Conservation (phyloP, 306 rosid species). For the Sechiopsis laciniata region DNA sequence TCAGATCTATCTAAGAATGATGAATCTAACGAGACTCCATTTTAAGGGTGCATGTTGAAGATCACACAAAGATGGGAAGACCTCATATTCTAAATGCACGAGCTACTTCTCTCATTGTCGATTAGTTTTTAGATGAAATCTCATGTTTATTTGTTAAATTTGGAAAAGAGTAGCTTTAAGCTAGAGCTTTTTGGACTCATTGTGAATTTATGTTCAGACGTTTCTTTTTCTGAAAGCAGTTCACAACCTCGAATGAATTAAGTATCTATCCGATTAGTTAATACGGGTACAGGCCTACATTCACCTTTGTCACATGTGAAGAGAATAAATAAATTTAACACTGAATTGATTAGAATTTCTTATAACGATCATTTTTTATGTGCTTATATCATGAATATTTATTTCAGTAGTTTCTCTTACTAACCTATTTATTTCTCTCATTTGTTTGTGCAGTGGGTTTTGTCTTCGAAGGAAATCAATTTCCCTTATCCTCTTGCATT, state of each 20-base stretch:
- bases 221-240: not conserved
- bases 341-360: not conserved
- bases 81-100: too few relatives aligned
- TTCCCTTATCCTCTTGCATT: slow-evolving; percentile 94
- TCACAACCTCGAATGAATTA: not conserved
- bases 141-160: too few relatives aligned
- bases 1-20: too few relatives aligned
- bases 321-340: not conserved
- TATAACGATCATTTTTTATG: not conserved
- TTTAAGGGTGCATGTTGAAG: too few relatives aligned
- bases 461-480: slow-evolving; percentile 94
- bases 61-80: too few relatives aligned
- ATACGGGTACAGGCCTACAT: not conserved
- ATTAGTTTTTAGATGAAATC: too few relatives aligned
- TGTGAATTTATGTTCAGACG: not conserved
- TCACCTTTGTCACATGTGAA: not conserved
- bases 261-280: not conserved
- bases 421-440: slow-evolving; percentile 5
- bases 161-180: too few relatives aligned
- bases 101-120: too few relatives aligned
- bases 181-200: not conserved
- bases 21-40: too few relatives aligned
- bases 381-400: not conserved
- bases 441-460: slow-evolving; percentile 74
- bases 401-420: too few relatives aligned